phyloP scores from a whole-genome alignment of 192 early-diverging fungal species.

The Spizellomyces sp. region DNA sequence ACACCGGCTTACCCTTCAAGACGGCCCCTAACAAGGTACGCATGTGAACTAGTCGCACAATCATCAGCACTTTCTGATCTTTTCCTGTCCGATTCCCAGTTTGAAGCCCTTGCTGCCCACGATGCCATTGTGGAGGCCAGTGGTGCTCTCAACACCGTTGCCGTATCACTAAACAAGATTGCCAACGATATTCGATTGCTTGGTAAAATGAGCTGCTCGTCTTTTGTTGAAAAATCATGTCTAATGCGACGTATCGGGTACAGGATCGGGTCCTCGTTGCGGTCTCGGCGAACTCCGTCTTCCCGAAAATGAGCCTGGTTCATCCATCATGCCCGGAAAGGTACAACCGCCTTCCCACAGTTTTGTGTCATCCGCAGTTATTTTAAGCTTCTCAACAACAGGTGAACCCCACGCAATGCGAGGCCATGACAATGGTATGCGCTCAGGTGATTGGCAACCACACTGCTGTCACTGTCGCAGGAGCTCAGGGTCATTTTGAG shows the following conservation, averaged over 20 bases:
- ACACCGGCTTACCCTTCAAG: constrained; percentile 88
- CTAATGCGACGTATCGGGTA: neutral
- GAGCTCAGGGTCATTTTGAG: constrained; percentile 97
- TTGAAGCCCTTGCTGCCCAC: constrained; percentile 98
- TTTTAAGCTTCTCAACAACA: constrained; percentile 6
- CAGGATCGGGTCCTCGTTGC: constrained; percentile 88
- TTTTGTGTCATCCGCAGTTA: neutral
- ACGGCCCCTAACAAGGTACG: constrained; percentile 94
- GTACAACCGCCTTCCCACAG: neutral
- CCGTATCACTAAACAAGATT: constrained; percentile 97
- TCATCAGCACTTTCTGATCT: neutral
- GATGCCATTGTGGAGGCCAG: constrained; percentile 97
- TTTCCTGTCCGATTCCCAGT: constrained; percentile 45
- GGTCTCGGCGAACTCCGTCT: constrained; percentile 94
- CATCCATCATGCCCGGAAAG: constrained; percentile 99
- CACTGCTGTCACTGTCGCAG: constrained; percentile 87
- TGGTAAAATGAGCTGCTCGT: constrained; percentile 29
- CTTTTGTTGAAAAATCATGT: neutral
- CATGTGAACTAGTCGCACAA: neutral
- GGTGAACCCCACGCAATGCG: constrained; percentile 99
- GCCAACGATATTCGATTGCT: constrained; percentile 98
- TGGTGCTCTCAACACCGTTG: constrained; percentile 93
- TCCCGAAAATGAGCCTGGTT: constrained; percentile 99
- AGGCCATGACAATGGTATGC: constrained; percentile 99
- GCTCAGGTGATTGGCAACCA: constrained; percentile 99